Percentiles rank a stretch among this genome's conserved stretches.
Conservation (phyloP, 1,284 basidiomycete genomes). For the Tausonia pullulans region DNA sequence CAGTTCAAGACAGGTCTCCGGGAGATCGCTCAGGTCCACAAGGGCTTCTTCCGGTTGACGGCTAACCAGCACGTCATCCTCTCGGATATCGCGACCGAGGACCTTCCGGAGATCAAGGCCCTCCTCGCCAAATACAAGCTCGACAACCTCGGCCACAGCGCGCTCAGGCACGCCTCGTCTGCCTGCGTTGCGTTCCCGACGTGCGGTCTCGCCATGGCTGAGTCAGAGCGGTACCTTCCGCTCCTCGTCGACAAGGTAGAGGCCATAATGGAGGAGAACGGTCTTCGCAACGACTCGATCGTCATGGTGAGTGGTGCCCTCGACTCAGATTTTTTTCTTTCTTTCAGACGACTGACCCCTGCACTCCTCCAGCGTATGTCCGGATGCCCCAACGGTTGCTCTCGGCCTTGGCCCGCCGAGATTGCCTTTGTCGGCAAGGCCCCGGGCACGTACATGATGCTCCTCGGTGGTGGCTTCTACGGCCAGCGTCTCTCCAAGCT, state of each 20-base stretch:
- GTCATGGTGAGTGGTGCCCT: neutral
- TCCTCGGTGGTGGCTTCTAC: constrained; percentile 88
- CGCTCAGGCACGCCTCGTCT: constrained; percentile 70
- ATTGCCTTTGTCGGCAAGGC: constrained; percentile 96
- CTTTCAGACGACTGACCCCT: too few species aligned
- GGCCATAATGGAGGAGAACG: constrained; percentile 83
- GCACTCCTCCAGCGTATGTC: constrained; percentile 90
- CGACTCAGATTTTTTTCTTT: too few species aligned
- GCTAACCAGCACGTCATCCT: constrained; percentile 92
- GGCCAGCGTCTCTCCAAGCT: constrained; percentile 92
- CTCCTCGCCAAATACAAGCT: constrained; percentile 79
- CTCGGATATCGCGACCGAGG: constrained; percentile 64
- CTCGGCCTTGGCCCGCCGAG: constrained; percentile 87
- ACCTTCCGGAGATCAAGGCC: constrained; percentile 64
- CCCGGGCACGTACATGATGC: constrained; percentile 84
- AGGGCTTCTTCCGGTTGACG: constrained; percentile 83
- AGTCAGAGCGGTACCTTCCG: constrained; percentile 92
- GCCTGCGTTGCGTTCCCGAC: constrained; percentile 98
- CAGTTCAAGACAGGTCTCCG: constrained; percentile 88
- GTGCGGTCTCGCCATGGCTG: constrained; percentile 89
- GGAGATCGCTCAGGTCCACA: constrained; percentile 88
- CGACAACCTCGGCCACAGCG: constrained; percentile 74
- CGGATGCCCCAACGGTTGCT: constrained; percentile 69
- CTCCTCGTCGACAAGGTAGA: constrained; percentile 91
- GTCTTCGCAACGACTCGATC: constrained; percentile 41